These are phyloP conservation scores for Boeremia lycopersici DNA, from an alignment of 2,329 filamentous ascomycete genomes.

Conservation along the genomic window DNA sequence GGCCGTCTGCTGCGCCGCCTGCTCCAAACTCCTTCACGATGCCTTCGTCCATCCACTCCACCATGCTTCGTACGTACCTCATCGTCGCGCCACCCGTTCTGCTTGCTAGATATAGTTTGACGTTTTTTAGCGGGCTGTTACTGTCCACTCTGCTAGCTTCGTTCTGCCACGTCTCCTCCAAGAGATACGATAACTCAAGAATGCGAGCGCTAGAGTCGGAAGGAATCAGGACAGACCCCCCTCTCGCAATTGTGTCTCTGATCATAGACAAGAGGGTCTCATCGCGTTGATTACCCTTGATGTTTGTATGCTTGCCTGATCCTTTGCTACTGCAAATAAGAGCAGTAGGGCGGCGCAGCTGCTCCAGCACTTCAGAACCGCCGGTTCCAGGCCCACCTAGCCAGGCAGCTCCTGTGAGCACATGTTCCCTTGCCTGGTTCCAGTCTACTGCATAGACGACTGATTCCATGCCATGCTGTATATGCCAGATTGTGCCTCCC, in stretches of 20 bases:
- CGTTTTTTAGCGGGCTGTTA: slow-evolving; percentile 56
- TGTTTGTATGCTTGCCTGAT: slow-evolving; percentile 71
- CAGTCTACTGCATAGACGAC: slow-evolving; percentile 98
- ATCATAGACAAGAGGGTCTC: slow-evolving; percentile 85
- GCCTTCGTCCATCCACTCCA: slow-evolving; percentile 98
- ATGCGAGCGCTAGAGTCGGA: slow-evolving; percentile 96
- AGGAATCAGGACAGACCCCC: slow-evolving; percentile 90
- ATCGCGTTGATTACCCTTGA: slow-evolving; percentile 80
- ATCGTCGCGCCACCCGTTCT: slow-evolving; percentile 87
- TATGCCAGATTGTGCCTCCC: slow-evolving; percentile 98
- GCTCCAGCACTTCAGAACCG: slow-evolving; percentile 89
- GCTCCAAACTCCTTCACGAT: slow-evolving; percentile 92
- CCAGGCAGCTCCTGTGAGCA: slow-evolving; percentile 92
- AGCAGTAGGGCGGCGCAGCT: slow-evolving; percentile 89
- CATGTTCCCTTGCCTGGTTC: slow-evolving; percentile 97
- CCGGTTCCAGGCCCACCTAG: slow-evolving; percentile 80
- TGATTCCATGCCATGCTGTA: slow-evolving; percentile 94
- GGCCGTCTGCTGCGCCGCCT: slow-evolving; percentile 49
- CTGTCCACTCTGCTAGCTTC: slow-evolving; percentile 33
- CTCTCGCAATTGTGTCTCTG: slow-evolving; percentile 75
- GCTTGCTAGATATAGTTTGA: slow-evolving; percentile 79
- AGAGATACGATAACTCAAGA: slow-evolving; percentile 85
- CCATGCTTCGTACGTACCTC: slow-evolving; percentile 89
- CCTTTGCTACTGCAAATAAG: slow-evolving; percentile 90
- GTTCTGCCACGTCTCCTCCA: slow-evolving; percentile 84